A percentile compares a stretch with the other conserved stretches of the same genome.
phyloP scores from a whole-genome alignment of 2,329 filamentous ascomycete species.

The Aspergillus quadricinctus region DNA sequence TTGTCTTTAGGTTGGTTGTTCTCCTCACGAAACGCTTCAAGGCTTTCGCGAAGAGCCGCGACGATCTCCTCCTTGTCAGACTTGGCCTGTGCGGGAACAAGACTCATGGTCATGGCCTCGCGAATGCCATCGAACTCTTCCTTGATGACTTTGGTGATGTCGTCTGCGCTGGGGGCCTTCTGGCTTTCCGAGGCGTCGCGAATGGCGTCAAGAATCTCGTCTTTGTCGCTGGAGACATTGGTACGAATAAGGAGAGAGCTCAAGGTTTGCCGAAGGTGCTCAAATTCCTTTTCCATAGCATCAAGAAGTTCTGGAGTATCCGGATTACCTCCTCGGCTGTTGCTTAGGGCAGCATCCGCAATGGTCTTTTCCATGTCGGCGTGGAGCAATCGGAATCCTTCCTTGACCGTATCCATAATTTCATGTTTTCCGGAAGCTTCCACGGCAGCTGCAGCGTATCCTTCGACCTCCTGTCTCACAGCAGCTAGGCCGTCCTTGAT shows the following conservation, averaged over 20 bases:
- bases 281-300: conserved; percentile 75
- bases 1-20: conserved; percentile 51
- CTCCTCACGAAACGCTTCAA: conserved; percentile 47
- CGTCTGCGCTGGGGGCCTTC: conserved; percentile 21
- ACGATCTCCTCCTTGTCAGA: conserved; percentile 64
- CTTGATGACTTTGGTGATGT: conserved; percentile 46
- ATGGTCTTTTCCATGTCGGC: conserved; percentile 53
- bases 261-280: conserved; percentile 73
- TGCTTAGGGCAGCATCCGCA: conserved; percentile 38
- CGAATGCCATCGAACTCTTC: conserved; percentile 60
- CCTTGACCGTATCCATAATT: conserved; percentile 65
- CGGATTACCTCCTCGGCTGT: conserved; percentile 32
- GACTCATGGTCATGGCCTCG: conserved; percentile 38
- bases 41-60: conserved; percentile 40
- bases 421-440: conserved; percentile 71
- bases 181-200: conserved; percentile 43
- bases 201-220: conserved; percentile 59
- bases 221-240: conserved; percentile 54
- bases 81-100: conserved; percentile 36
- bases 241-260: conserved; percentile 63
- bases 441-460: conserved; percentile 69
- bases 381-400: conserved; percentile 59
- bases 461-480: conserved; percentile 74
- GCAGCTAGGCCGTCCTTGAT: conserved; percentile 83
- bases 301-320: conserved; percentile 68